Conservation (phyloP, 169 alveolate genomes). For the Miamiensis avidus region DNA sequence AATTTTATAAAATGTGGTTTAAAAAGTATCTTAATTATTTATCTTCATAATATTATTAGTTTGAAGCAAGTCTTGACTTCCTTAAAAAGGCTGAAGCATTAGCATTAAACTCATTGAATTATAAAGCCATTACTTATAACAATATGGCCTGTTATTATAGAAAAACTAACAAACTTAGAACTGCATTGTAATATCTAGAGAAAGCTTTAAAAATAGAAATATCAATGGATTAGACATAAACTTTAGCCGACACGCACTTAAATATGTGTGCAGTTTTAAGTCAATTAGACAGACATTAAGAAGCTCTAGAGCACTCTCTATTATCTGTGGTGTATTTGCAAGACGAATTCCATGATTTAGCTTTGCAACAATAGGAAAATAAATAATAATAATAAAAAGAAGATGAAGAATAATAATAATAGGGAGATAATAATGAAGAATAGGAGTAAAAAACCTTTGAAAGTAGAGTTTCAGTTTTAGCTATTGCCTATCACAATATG, state of each 20-base stretch:
- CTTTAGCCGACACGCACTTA: slow-evolving; percentile 81
- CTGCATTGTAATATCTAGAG: slow-evolving; percentile 66
- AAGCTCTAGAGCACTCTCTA: slow-evolving; percentile 77
- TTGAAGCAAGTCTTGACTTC: slow-evolving; percentile 49
- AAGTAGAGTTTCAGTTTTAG: slow-evolving; percentile 63
- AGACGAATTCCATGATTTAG: slow-evolving; percentile 58
- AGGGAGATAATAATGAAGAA: slow-evolving; percentile 12
- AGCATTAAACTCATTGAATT: slow-evolving; percentile 24
- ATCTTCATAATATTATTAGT: not conserved
- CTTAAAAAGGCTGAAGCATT: slow-evolving; percentile 51
- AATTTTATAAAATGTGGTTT: too few relatives aligned
- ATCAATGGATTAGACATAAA: slow-evolving; percentile 44
- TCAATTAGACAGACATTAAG: slow-evolving; percentile 73
- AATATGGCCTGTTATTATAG: slow-evolving; percentile 83
- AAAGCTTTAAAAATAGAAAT: slow-evolving; percentile 63
- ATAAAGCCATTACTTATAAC: slow-evolving; percentile 76
- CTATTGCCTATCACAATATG: slow-evolving; percentile 68
- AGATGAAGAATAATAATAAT: not conserved
- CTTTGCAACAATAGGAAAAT: not conserved
- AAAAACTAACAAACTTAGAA: slow-evolving; percentile 69
- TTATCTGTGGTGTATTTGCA: slow-evolving; percentile 65
- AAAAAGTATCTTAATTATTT: too few relatives aligned
- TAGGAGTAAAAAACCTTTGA: slow-evolving; percentile 29
- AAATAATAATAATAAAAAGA: slow-evolving; percentile 1
- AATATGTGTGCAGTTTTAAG: slow-evolving; percentile 85